Evolutionary conservation across 2,329 filamentous ascomycete genomes (phyloP).

Genomic region (Chaetomiaceae sp.): DNA sequence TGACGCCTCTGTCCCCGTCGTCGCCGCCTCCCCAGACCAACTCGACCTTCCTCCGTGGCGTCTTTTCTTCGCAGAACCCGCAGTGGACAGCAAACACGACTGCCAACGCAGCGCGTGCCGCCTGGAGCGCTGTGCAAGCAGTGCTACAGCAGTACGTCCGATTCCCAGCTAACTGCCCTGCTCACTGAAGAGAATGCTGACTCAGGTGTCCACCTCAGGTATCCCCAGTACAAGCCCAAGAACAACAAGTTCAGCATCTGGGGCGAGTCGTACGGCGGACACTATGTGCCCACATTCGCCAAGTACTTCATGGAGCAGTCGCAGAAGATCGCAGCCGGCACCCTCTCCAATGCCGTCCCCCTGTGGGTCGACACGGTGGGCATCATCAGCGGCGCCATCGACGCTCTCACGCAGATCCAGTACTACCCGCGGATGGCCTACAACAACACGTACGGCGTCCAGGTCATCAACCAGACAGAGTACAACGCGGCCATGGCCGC

Average conservation of each 20-base stretch:
- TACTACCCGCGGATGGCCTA: conserved; percentile 41
- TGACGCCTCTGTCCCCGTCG: conserved; percentile 5
- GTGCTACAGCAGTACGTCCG: conserved; percentile 21
- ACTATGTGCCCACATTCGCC: conserved; percentile 54
- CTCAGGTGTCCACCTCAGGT: conserved; percentile 36
- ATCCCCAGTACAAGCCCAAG: conserved; percentile 49
- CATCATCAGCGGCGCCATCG: conserved; percentile 55
- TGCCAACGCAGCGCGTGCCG: conserved; percentile 14
- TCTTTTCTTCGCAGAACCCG: conserved; percentile 17
- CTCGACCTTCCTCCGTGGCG: conserved; percentile 15
- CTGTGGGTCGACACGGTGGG: conserved; percentile 50
- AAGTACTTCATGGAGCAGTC: conserved; percentile 55
- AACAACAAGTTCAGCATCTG: conserved; percentile 54
- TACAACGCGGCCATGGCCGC: conserved; percentile 19
- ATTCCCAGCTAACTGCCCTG: fast-evolving
- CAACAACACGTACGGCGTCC: conserved; percentile 39
- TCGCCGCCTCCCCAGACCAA: conserved; percentile 14
- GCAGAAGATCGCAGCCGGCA: conserved; percentile 25
- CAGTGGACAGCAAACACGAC: conserved; percentile 16
- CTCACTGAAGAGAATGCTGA: neutral
- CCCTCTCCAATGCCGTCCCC: conserved; percentile 27
- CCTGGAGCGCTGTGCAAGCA: conserved; percentile 26
- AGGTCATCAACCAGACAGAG: conserved; percentile 24
- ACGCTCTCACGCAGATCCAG: conserved; percentile 41
- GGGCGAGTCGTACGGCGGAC: conserved; percentile 54